Evolutionary conservation across 2,329 filamentous ascomycete genomes (phyloP), one percentile per base, ranked within the genome.

Genomic region (Cladophialophora exuberans): DNA sequence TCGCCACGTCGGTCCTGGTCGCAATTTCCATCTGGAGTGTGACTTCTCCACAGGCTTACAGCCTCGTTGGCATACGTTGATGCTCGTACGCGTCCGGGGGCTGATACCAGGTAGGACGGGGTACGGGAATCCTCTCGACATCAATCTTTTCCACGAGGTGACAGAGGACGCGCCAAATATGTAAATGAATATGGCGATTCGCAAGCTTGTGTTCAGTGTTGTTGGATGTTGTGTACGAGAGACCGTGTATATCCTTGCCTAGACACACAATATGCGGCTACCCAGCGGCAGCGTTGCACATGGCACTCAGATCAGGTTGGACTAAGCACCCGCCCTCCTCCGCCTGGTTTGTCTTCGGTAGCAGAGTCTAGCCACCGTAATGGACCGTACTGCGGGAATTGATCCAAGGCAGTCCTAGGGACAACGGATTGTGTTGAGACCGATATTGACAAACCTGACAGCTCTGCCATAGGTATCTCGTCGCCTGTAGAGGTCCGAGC

Each of bases 321-420:
- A 18, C 10, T 38, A 38, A 44, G 18, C 11, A 49, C 42, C 36
- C 31, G 30, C 22, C 33, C 28, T 22, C 31, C 47, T 17, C 59
- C 59, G 39, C 50, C 49, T 3, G 59, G 52, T 20, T 62, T 62
- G 38, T 52, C 57, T 6, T 51, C 28, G 22, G 48, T 56, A 6
- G 45, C 54, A 23, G 48, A 54, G 38, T 33, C 45, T 18, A 63
- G 51, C 56, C 50, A 57, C 42, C 60, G 48, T 18, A 62, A 45
- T n/a, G 50, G 28, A 13, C 59, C 63, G 55, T 64, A 65, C 15
- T 31, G 17, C 20, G 63, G 60, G 28, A 64, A 61, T 25, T 50
- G 47, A 20, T 57, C 43, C 17, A 28, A 18, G 10, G 41, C 36
- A n/a, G 52, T 57, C 20, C 45, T 49, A 28, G 62, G 60, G 33